Evolutionary conservation across 1,139 yeast species (phyloP), one percentile per base, ranked within the genome.

Genomic region (Nakaseomyces sp.): DNA sequence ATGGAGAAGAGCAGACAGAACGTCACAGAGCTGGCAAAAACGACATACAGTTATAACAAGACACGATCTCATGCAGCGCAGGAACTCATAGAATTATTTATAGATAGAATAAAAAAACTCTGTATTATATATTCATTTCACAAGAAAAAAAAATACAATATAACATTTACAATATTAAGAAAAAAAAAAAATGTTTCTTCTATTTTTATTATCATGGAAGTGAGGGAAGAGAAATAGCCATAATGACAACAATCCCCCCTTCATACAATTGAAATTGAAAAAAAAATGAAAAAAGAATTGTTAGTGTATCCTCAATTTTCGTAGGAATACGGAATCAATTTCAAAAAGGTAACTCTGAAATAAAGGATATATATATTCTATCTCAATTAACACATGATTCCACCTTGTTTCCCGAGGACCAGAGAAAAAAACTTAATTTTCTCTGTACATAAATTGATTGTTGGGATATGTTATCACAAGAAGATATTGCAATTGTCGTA

Each of bases 401-500:
- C 38, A 35, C 38, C 38, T 35, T 35, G 38, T 35, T 35, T 35
- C 38, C 38, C 6, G 28, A 35, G 38, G 38, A 32, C 36, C 36
- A 32, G 36, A 32, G 36, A 4, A 5, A n/a, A n/a, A n/a, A n/a
- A n/a, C n/a, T 15, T 5, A 13, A 30, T 15, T 5, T 5, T 5
- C 36, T 32, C 36, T 32, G 36, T 32, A 18, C n/a, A n/a, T n/a
- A n/a, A n/a, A n/a, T n/a, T n/a, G n/a, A n/a, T n/a, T n/a, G n/a
- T n/a, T n/a, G n/a, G n/a, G n/a, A n/a, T n/a, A n/a, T n/a, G n/a
- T n/a, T n/a, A n/a, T n/a, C n/a, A n/a, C n/a, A n/a, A n/a, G n/a
- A n/a, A n/a, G n/a, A n/a, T n/a, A n/a, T n/a, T n/a, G n/a, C n/a
- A n/a, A n/a, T n/a, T n/a, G n/a, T n/a, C n/a, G n/a, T n/a, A n/a